A percentile compares a stretch with the other conserved stretches of the same genome.
Conservation (phyloP, 2,329 filamentous ascomycete genomes). For the Alternaria gaisen region DNA sequence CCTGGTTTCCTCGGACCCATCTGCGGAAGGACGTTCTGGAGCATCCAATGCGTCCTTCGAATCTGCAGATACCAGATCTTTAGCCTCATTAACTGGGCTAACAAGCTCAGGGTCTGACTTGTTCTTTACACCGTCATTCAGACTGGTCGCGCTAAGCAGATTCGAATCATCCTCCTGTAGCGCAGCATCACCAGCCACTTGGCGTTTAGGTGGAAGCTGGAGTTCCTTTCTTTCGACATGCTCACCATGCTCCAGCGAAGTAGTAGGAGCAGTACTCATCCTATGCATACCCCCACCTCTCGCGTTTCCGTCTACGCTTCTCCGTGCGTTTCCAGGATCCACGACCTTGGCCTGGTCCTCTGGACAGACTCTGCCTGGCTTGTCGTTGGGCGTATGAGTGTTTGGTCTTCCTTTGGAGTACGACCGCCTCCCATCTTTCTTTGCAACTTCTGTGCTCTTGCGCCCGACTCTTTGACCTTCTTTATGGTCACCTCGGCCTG, state of each 20-base stretch:
- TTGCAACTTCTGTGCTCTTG: conserved; percentile 32
- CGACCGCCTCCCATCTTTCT: conserved; percentile 5
- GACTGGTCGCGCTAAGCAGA: conserved; percentile 13
- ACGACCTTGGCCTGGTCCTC: conserved; percentile 13
- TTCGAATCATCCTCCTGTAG: conserved; percentile 14
- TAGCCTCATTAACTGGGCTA: not conserved
- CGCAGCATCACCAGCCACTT: not conserved
- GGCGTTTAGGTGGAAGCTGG: conserved; percentile 3
- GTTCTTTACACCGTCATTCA: conserved; percentile 6
- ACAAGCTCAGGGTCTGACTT: conserved; percentile 15
- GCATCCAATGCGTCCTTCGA: not conserved
- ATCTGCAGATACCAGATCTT: not conserved
- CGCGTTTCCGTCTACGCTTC: conserved; percentile 19
- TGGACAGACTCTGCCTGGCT: conserved; percentile 6
- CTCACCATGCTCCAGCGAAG: conserved; percentile 13
- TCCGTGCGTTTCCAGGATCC: conserved; percentile 21
- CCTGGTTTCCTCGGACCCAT: conserved; percentile 21
- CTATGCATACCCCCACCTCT: conserved; percentile 18
- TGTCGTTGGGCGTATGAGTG: conserved; percentile 17
- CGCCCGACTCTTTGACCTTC: conserved; percentile 39
- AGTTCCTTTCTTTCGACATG: conserved; percentile 8
- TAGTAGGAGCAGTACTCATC: conserved; percentile 32
- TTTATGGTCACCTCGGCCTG: conserved; percentile 37
- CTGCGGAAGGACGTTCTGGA: conserved; percentile 12
- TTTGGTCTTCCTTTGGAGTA: conserved; percentile 22